Evolutionary conservation across 768 basidiomycete species (phyloP).

Genomic region (Sarcodon aspratus): DNA sequence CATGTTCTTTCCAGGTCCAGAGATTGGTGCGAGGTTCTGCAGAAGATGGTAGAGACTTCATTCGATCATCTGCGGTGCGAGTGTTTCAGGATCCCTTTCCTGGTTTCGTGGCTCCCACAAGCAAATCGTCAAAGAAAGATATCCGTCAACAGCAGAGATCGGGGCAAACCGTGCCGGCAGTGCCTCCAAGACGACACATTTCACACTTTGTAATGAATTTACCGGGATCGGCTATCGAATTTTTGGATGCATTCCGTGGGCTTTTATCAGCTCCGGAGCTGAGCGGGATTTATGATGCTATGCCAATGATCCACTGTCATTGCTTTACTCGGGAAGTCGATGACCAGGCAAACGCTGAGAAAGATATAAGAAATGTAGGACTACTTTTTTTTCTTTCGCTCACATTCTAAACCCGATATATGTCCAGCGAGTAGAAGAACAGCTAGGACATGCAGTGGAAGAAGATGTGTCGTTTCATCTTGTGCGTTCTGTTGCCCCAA

Average conservation of each 20-base stretch:
- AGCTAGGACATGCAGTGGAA: slow-evolving; percentile 42
- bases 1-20: slow-evolving; percentile 39
- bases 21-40: slow-evolving; percentile 61
- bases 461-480: slow-evolving; percentile 47
- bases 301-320: slow-evolving; percentile 93
- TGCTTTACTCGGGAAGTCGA: slow-evolving; percentile 82
- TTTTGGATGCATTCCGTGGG: slow-evolving; percentile 83
- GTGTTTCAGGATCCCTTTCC: slow-evolving; percentile 56
- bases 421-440: slow-evolving; percentile 59
- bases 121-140: slow-evolving; percentile 29
- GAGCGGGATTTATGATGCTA: slow-evolving; percentile 32
- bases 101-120: slow-evolving; percentile 6
- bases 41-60: slow-evolving; percentile 83
- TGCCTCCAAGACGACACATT: slow-evolving; percentile 41
- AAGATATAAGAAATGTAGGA: slow-evolving; percentile 74
- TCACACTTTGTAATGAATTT: slow-evolving; percentile 97
- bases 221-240: slow-evolving; percentile 82
- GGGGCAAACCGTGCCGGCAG: background rate
- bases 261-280: slow-evolving; percentile 39
- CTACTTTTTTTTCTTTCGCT: slow-evolving; percentile 1
- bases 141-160: slow-evolving; percentile 18
- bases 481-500: slow-evolving; percentile 90
- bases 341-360: slow-evolving; percentile 52
- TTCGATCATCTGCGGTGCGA: slow-evolving; percentile 41
- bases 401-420: slow-evolving; percentile 3